phyloP scores from a whole-genome alignment of 331 rosid genomes.

The Pyracantha coccinea region DNA sequence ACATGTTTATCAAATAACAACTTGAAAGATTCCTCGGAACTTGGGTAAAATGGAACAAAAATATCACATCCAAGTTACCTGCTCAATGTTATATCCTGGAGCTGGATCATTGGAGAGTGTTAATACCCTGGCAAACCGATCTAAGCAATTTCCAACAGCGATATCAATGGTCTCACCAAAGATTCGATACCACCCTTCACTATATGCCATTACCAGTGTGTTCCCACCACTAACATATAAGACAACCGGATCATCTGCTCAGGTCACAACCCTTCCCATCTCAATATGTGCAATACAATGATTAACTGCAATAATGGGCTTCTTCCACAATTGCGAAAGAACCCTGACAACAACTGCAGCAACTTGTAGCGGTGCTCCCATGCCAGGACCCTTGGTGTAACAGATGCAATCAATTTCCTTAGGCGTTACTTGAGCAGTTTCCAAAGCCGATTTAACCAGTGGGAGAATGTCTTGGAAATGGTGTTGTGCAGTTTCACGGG shows the following conservation, averaged over 20 bases:
- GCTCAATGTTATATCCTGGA: conserved; percentile 94
- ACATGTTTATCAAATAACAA: too few relatives aligned
- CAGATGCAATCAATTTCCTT: conserved; percentile 82
- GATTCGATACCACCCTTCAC: conserved; percentile 81
- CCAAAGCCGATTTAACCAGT: conserved; percentile 60
- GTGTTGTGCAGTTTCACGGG: conserved; percentile 94
- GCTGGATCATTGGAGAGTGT: conserved; percentile 88
- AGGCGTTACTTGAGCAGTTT: conserved; percentile 54
- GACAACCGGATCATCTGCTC: conserved; percentile 90
- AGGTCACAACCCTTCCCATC: conserved; percentile 95
- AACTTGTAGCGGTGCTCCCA: conserved; percentile 94
- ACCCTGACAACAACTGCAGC: conserved; percentile 74
- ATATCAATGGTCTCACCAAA: conserved; percentile 95
- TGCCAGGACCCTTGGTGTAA: conserved; percentile 94
- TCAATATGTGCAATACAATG: conserved; percentile 96
- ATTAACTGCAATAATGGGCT: conserved; percentile 82
- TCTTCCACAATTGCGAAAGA: conserved; percentile 83
- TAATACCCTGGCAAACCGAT: conserved; percentile 77
- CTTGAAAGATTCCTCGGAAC: too few relatives aligned
- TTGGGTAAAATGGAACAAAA: neutral
- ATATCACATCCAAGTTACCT: conserved; percentile 28
- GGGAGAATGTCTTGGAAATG: conserved; percentile 78
- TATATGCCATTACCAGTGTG: conserved; percentile 90
- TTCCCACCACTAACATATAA: conserved; percentile 94
- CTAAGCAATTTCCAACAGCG: conserved; percentile 98